phyloP scores from a whole-genome alignment of 2,329 filamentous ascomycete genomes.

The Tolypocladium guangdongense region DNA sequence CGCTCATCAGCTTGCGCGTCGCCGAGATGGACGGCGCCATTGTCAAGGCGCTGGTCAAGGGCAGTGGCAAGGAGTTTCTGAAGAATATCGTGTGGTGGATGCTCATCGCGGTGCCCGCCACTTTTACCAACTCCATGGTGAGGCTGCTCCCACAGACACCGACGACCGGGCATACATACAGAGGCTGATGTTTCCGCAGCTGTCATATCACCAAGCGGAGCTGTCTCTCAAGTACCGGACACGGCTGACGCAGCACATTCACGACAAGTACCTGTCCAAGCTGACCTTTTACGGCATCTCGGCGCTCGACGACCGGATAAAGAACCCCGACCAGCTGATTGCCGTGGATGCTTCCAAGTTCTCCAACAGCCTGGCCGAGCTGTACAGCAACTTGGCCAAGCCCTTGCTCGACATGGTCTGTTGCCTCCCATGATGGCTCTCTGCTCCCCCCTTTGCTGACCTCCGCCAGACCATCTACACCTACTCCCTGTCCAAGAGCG shows the following conservation, averaged over 20 bases:
- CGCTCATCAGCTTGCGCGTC: conserved; percentile 88
- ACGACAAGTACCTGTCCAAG: conserved; percentile 91
- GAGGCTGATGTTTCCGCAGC: conserved; percentile 33
- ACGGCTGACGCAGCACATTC: conserved; percentile 85
- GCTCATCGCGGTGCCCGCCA: conserved; percentile 88
- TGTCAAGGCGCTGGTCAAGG: conserved; percentile 84
- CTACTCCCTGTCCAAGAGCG: conserved; percentile 81
- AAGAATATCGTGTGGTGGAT: conserved; percentile 95
- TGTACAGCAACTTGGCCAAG: conserved; percentile 95
- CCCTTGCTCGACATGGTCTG: conserved; percentile 81
- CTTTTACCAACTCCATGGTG: conserved; percentile 98
- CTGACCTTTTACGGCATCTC: conserved; percentile 97
- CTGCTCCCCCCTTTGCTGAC: conserved; percentile 12
- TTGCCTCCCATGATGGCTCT: neutral
- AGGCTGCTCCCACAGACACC: conserved; percentile 12
- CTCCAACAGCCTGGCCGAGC: conserved; percentile 84
- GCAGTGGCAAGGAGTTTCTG: conserved; percentile 82
- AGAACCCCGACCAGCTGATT: conserved; percentile 95
- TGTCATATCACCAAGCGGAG: conserved; percentile 94
- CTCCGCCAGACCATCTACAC: conserved; percentile 69
- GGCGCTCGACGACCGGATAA: conserved; percentile 91
- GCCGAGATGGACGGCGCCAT: conserved; percentile 90
- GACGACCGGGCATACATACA: neutral
- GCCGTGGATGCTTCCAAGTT: conserved; percentile 95
- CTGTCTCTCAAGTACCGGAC: conserved; percentile 88